phyloP scores from a whole-genome alignment of 768 basidiomycete species.

The Scleroderma bovista region DNA sequence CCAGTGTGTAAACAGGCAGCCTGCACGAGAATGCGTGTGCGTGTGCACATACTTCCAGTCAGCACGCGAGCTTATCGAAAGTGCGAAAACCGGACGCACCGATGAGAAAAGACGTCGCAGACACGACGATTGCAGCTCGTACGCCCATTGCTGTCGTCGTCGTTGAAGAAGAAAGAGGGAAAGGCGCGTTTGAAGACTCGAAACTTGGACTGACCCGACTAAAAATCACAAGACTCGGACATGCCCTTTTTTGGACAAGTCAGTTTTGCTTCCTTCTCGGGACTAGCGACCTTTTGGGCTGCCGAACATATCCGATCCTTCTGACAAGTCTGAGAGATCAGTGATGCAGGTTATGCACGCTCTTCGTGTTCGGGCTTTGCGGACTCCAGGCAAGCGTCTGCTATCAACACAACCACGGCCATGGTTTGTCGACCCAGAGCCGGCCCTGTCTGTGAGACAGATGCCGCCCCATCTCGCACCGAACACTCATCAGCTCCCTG shows the following conservation, averaged over 20 bases:
- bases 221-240: constrained; percentile 18
- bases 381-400: not conserved
- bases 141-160: too few species aligned
- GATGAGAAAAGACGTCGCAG: constrained; percentile 73
- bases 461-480: constrained; percentile 23
- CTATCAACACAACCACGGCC: constrained; percentile 27
- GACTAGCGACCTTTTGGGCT: too few species aligned
- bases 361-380: too few species aligned
- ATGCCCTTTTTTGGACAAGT: not conserved
- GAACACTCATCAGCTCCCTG: constrained; percentile 35
- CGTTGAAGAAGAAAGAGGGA: constrained; percentile 7
- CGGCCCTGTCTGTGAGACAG: constrained; percentile 8
- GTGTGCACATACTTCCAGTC: too few species aligned
- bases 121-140: constrained; percentile 69
- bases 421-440: constrained; percentile 63
- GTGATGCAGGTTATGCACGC: too few species aligned
- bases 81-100: constrained; percentile 36
- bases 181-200: too few species aligned
- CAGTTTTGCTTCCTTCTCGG: not conserved
- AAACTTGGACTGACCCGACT: too few species aligned
- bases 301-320: too few species aligned
- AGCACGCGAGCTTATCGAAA: too few species aligned
- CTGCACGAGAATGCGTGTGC: constrained; percentile 29
- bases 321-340: too few species aligned
- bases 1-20: constrained; percentile 84